A percentile compares a stretch with the other conserved stretches of the same genome.
phyloP scores from a whole-genome alignment of 2,329 filamentous ascomycete genomes.

The Calonectria ilicicola region DNA sequence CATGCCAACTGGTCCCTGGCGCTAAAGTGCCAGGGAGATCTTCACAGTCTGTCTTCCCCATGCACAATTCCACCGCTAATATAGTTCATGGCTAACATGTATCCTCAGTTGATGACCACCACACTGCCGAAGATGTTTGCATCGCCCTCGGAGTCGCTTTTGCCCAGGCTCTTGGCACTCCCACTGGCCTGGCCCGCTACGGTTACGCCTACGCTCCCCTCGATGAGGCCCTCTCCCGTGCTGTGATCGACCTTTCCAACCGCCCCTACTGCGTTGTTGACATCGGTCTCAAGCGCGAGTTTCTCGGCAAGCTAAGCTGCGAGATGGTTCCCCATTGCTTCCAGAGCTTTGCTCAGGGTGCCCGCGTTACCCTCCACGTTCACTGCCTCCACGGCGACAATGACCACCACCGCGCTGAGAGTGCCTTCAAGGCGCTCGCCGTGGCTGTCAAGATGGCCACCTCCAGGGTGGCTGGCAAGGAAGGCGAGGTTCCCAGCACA shows the following conservation, averaged over 20 bases:
- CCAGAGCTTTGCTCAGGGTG: conserved; percentile 92
- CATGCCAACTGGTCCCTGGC: conserved; percentile 94
- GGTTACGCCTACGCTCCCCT: conserved; percentile 93
- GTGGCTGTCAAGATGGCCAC: conserved; percentile 86
- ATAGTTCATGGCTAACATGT: conserved; percentile 10
- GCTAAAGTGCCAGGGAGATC: conserved; percentile 85
- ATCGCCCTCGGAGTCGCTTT: conserved; percentile 91
- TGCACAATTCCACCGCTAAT: not conserved
- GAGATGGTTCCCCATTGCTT: conserved; percentile 99
- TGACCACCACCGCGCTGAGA: conserved; percentile 96
- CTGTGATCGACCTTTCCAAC: conserved; percentile 95
- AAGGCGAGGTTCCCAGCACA: conserved; percentile 94
- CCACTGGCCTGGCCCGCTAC: conserved; percentile 87
- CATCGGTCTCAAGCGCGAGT: conserved; percentile 88
- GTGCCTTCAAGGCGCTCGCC: conserved; percentile 95
- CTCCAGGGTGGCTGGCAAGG: conserved; percentile 78
- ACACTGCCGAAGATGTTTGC: conserved; percentile 96
- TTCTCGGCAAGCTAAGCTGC: conserved; percentile 90
- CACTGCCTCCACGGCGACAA: conserved; percentile 92
- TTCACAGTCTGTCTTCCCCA: conserved; percentile 77
- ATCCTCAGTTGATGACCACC: conserved; percentile 90
- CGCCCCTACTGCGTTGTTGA: conserved; percentile 88
- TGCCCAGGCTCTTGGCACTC: conserved; percentile 80
- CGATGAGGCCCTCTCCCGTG: conserved; percentile 93
- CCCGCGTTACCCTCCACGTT: conserved; percentile 93